Evolutionary conservation across 208 protist species (phyloP).

Genomic region (Leishmania arabica): DNA sequence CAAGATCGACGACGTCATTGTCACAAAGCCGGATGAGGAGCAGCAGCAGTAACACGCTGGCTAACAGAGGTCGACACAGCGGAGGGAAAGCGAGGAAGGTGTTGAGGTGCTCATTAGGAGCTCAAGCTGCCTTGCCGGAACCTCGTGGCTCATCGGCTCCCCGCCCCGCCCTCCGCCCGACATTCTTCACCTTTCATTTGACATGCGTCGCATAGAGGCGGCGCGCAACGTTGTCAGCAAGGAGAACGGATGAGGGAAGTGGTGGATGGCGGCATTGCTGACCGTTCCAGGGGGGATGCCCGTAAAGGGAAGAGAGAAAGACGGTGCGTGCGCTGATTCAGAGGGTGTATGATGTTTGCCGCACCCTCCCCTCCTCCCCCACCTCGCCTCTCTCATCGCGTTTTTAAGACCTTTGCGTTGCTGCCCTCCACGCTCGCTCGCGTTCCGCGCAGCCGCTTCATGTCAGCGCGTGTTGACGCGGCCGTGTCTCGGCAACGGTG

Average conservation of each 20-base stretch:
- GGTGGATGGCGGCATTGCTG: not conserved
- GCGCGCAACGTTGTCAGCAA: not conserved
- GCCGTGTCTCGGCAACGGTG: not conserved
- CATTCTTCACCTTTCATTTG: not conserved
- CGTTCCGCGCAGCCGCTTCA: too few species aligned
- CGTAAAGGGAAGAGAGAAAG: not conserved
- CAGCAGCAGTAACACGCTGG: slow-evolving; percentile 43
- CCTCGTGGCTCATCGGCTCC: not conserved
- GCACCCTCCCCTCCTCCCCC: too few species aligned
- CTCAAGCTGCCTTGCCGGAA: not conserved
- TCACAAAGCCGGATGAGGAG: slow-evolving; percentile 83
- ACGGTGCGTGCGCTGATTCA: not conserved
- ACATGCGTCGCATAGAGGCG: not conserved
- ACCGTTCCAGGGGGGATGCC: not conserved
- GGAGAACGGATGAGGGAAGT: not conserved
- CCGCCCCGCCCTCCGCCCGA: not conserved
- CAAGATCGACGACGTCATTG: slow-evolving; percentile 99
- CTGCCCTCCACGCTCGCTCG: not conserved
- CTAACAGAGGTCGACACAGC: not conserved
- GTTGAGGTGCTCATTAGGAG: not conserved
- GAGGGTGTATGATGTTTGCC: too few species aligned
- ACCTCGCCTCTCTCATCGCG: not conserved
- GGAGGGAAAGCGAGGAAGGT: not conserved
- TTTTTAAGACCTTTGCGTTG: not conserved
- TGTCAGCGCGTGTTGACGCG: too few species aligned